phyloP scores from a whole-genome alignment of 75 land plant genomes.

The Picea sitchensis region DNA sequence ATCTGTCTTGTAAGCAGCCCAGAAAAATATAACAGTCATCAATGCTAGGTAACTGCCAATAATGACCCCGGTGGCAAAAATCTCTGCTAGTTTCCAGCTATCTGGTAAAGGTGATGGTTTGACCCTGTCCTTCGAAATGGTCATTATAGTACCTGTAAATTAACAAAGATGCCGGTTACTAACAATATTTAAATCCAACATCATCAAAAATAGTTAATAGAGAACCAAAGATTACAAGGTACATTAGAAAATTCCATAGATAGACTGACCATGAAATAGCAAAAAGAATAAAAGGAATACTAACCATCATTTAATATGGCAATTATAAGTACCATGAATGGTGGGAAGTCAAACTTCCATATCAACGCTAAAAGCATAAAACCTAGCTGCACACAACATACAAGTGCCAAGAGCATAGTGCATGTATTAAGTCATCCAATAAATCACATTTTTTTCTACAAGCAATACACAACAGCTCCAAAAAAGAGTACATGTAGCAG shows the following conservation, averaged over 20 bases:
- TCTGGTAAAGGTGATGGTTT: slow-evolving; percentile 95
- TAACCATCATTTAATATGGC: slow-evolving; percentile 96
- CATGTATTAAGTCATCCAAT: not conserved
- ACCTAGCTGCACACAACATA: slow-evolving; percentile 62
- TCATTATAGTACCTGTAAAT: slow-evolving; percentile 92
- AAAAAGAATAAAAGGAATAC: slow-evolving; percentile 10
- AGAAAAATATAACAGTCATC: slow-evolving; percentile 95
- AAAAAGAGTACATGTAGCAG: too few species aligned
- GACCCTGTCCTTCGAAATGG: slow-evolving; percentile 94
- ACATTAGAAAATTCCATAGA: too few species aligned
- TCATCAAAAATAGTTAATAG: too few species aligned
- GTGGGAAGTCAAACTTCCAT: slow-evolving; percentile 93
- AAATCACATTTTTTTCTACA: not conserved
- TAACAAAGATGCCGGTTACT: not conserved
- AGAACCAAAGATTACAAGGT: too few species aligned
- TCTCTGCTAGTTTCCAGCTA: slow-evolving; percentile 93
- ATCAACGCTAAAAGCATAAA: slow-evolving; percentile 86
- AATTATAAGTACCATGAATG: slow-evolving; percentile 95
- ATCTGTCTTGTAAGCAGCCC: slow-evolving; percentile 85
- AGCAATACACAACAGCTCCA: not conserved
- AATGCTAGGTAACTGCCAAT: slow-evolving; percentile 88
- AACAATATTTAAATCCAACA: too few species aligned
- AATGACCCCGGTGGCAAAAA: slow-evolving; percentile 86
- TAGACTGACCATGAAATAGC: not conserved
- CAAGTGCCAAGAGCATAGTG: not conserved